Evolutionary conservation across 768 basidiomycete genomes (phyloP).

Genomic region (Mycena latifolia): DNA sequence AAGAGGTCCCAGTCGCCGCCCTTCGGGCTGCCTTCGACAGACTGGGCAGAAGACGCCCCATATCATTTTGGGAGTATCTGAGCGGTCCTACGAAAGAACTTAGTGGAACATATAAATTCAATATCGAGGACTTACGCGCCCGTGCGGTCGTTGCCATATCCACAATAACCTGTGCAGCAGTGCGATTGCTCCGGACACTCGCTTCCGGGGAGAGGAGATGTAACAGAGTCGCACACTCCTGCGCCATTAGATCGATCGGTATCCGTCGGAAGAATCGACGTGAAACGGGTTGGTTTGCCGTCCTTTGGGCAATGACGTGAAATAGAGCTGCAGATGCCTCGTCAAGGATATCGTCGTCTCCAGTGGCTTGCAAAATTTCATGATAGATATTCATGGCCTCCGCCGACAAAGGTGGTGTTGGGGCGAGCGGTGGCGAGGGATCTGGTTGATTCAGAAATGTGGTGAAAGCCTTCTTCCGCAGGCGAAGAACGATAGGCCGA

Average conservation of each 20-base stretch:
- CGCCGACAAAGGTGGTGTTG: neutral
- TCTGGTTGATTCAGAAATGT: neutral
- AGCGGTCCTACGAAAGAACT: neutral
- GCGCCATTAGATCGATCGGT: constrained; percentile 18
- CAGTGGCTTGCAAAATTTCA: constrained; percentile 29
- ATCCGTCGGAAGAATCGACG: constrained; percentile 11
- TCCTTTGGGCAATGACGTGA: constrained; percentile 19
- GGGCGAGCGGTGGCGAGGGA: neutral
- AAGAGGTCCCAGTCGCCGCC: neutral
- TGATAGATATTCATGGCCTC: constrained; percentile 30
- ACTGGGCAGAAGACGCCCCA: constrained; percentile 23
- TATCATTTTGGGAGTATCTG: constrained; percentile 29
- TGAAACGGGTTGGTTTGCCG: neutral
- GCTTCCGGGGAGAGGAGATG: constrained; percentile 33
- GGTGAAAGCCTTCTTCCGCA: neutral
- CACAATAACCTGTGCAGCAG: constrained; percentile 31
- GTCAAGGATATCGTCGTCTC: constrained; percentile 36
- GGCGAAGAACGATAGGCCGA: neutral
- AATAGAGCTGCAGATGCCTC: constrained; percentile 34
- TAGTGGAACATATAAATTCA: neutral
- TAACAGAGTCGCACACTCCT: constrained; percentile 27
- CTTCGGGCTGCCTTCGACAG: constrained; percentile 21
- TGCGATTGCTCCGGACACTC: constrained; percentile 28
- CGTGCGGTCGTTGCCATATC: neutral
- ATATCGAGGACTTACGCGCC: neutral